Conservation (phyloP, 768 basidiomycete species). For the Gloeostereum incarnatum region DNA sequence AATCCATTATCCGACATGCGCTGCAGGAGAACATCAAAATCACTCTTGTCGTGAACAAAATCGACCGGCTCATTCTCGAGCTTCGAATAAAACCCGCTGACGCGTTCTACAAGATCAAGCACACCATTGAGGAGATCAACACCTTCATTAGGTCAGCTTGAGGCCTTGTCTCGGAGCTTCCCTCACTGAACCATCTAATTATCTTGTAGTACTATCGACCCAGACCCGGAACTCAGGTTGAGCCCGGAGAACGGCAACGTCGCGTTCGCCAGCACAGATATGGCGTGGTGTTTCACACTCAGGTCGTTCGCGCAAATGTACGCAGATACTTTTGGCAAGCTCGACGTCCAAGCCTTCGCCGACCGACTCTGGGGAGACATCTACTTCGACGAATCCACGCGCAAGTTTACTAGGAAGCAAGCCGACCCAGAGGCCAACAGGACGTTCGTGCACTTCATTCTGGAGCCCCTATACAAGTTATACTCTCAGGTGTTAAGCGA, state of each 20-base stretch:
- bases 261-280: conserved; percentile 93
- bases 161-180: background rate
- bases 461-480: conserved; percentile 95
- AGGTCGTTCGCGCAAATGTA: conserved; percentile 95
- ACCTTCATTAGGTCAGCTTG: conserved; percentile 77
- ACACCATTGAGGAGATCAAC: conserved; percentile 98
- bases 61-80: conserved; percentile 95
- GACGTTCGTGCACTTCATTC: conserved; percentile 91
- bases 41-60: conserved; percentile 93
- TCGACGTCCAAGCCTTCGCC: conserved; percentile 83
- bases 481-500: conserved; percentile 94
- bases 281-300: conserved; percentile 97
- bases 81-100: conserved; percentile 91
- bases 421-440: conserved; percentile 71
- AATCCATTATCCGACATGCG: conserved; percentile 81
- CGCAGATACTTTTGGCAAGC: conserved; percentile 82
- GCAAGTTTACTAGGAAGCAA: conserved; percentile 86
- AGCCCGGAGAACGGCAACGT: conserved; percentile 97
- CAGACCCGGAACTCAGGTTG: conserved; percentile 78
- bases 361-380: conserved; percentile 97
- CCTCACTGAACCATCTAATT: background rate
- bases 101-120: conserved; percentile 98
- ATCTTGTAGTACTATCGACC: conserved; percentile 60
- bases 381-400: conserved; percentile 77
- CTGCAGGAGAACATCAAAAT: conserved; percentile 85